Conservation (phyloP, 2,329 filamentous ascomycete species). For the Metarhizium robertsii region DNA sequence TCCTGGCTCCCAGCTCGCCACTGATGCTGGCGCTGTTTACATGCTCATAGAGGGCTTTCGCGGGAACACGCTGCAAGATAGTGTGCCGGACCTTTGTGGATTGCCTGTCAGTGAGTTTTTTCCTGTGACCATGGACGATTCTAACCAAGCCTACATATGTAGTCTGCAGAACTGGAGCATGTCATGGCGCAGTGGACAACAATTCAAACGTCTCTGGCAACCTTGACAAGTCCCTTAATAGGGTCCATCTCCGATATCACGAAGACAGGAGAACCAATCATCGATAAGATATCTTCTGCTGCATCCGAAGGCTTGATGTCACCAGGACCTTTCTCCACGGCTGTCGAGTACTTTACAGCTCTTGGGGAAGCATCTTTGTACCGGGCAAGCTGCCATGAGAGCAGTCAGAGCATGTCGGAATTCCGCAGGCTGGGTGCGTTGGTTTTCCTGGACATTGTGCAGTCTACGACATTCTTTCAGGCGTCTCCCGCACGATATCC, state of each 20-base stretch:
- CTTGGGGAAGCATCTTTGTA: constrained; percentile 9
- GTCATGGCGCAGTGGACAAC: constrained; percentile 15
- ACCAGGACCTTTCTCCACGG: constrained; percentile 12
- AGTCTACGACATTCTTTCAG: constrained; percentile 11
- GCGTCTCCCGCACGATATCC: constrained; percentile 9
- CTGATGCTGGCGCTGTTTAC: constrained; percentile 12
- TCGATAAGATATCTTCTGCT: constrained; percentile 11
- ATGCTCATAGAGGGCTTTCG: constrained; percentile 19
- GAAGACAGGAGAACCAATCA: constrained; percentile 11
- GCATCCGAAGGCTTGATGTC: not conserved
- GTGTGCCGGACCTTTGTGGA: constrained; percentile 9
- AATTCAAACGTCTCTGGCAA: constrained; percentile 4
- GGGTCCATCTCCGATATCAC: constrained; percentile 15
- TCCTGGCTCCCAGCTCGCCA: constrained; percentile 9
- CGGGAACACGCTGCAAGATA: constrained; percentile 14
- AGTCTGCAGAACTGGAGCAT: constrained; percentile 11
- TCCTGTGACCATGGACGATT: not conserved
- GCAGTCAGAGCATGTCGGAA: not conserved
- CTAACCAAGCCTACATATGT: not conserved
- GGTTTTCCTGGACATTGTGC: constrained; percentile 16
- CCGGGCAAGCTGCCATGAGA: not conserved
- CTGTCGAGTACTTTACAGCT: constrained; percentile 14
- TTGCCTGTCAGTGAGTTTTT: constrained; percentile 10
- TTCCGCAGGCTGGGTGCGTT: constrained; percentile 7
- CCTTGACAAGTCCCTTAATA: constrained; percentile 13